Base-by-base conservation (phyloP, 768 basidiomycete species). In the Collybia nuda region DNA sequence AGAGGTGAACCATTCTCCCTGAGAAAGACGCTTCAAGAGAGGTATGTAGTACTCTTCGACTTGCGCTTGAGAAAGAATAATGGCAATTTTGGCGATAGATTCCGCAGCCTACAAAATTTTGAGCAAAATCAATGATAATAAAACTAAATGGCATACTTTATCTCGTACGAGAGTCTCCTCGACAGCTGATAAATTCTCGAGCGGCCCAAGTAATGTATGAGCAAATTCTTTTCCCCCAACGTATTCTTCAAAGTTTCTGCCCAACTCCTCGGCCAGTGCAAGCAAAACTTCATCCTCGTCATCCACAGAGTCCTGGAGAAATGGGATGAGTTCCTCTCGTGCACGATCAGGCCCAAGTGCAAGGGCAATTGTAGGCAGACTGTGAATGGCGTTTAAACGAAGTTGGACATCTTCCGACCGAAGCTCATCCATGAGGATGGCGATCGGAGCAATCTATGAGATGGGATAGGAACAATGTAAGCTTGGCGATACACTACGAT, bases 1-100 rank as follows among this genome's bases (percentile, higher is more conserved):
- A 5, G 94, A 95, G 11, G 97, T 98, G 75, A 98, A 98, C 97
- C 97, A 99, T 71, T 98, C 96, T 51, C 95, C 97, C 50, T 82
- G 81, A 2, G 93, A 86, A 45, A 99, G 80, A 47, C 94, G 85
- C 63, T 87, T 89, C 51, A 98, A 68, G 48, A 99, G 79, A 45
- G 97, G 97, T 52, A 98, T 85, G 72, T 93, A 96, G 67, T 82
- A 82, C 63, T 90, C 85, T 70, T 98, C 94, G 61, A 95, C 75
- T 68, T 95, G 91, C 14, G 77, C 61, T 47, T 86, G 79, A 19
- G 86, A 88, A 40, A 99, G 78, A 42, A 89, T 80, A 43, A 72
- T 74, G 44, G 91, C 86, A 57, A 98, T 79, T 72, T 93, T 93
- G 53, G 93, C 88, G 68, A 98, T 93, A 38, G 93, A 96, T 63